A percentile compares a stretch with the other conserved stretches of the same genome.
Evolutionary conservation across 2,329 filamentous ascomycete species (phyloP).

Genomic region (Penicillium vulpinum): DNA sequence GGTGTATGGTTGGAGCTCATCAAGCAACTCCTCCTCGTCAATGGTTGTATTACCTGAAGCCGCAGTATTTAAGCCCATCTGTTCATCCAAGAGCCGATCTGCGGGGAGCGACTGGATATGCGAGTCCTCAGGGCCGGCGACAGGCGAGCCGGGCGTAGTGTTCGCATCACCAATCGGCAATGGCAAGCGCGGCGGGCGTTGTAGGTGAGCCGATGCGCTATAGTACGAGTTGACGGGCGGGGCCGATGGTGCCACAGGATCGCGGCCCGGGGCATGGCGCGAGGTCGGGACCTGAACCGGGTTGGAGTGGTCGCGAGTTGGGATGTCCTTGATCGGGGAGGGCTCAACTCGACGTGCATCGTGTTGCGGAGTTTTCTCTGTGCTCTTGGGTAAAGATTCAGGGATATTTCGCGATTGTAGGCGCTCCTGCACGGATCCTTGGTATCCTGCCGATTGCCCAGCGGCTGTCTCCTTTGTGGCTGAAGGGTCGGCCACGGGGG

Average conservation of each 20-base stretch:
- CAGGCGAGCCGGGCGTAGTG: constrained; percentile 85
- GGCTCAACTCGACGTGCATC: constrained; percentile 26
- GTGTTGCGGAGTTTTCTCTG: constrained; percentile 25
- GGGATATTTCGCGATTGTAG: constrained; percentile 41
- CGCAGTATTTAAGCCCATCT: constrained; percentile 57
- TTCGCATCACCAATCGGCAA: constrained; percentile 91
- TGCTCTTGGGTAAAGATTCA: constrained; percentile 30
- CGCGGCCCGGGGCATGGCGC: constrained; percentile 31
- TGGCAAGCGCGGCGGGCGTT: constrained; percentile 78
- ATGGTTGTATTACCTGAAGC: constrained; percentile 56
- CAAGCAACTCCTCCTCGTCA: constrained; percentile 73
- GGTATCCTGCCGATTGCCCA: constrained; percentile 39
- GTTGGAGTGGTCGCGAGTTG: constrained; percentile 37
- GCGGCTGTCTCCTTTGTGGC: constrained; percentile 46
- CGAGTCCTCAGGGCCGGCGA: constrained; percentile 69
- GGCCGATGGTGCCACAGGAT: constrained; percentile 43
- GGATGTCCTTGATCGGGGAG: constrained; percentile 24
- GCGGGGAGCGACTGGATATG: constrained; percentile 49
- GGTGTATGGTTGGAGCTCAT: constrained; percentile 65
- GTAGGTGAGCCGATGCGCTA: constrained; percentile 42
- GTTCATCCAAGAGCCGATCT: constrained; percentile 49
- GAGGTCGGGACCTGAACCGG: constrained; percentile 42
- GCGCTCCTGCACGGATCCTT: constrained; percentile 42
- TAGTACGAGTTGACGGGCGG: constrained; percentile 52
- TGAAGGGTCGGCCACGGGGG: constrained; percentile 45